Base-by-base conservation (phyloP, 2,329 filamentous ascomycete species). In the Aspergillus felis region DNA sequence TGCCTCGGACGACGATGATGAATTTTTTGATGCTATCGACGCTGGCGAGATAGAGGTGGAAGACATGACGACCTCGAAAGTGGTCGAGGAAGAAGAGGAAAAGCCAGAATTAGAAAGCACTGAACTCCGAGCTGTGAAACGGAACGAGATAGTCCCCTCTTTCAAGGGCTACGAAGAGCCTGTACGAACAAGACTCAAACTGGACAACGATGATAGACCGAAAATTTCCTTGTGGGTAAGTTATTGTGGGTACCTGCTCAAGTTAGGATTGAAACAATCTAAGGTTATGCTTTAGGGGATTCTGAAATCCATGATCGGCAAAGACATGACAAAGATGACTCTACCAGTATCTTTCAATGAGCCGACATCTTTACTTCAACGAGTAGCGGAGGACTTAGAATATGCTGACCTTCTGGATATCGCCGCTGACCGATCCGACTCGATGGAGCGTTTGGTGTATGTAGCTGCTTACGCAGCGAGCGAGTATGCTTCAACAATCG, bases 281-380 rank as follows among this genome's bases (percentile, higher is more conserved):
- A 32, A n/a, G n/a, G 10, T 53, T 35, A 38, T 50, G 29, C 9
- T 51, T 42, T 63, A 97, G 92, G 89, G 89, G 64, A 97, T 99
- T 66, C 79, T 99, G 62, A 99, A 97, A 79, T 97, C 93, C 24
- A 97, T 99, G 94, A 96, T 99, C 75, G 94, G 94, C 62, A 97
- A 99, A 74, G 94, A 99, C 71, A 97, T 99, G 94, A 97, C 94
- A 41, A 97, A 95, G 80, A 99, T 99, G 93, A 97, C 94, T 0
- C 79, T 99, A 22, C 94, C 94, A 0, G 94, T 99, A 2, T 96
- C 94, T 0, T 97, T 99, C 80, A 99, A 99, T 76, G 94, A 99
- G 75, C 94, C 94, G 0, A 99, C 94, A 0, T 97, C 94, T 5
- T 80, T 99, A 12, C 83, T 99, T 8, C 94, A 97, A 74, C 90